A percentile compares a stretch with the other conserved stretches of the same genome.
These are phyloP conservation scores for Debaryomyces nepalensis DNA, from an alignment of 1,139 yeast genomes.

Conservation along the genomic window DNA sequence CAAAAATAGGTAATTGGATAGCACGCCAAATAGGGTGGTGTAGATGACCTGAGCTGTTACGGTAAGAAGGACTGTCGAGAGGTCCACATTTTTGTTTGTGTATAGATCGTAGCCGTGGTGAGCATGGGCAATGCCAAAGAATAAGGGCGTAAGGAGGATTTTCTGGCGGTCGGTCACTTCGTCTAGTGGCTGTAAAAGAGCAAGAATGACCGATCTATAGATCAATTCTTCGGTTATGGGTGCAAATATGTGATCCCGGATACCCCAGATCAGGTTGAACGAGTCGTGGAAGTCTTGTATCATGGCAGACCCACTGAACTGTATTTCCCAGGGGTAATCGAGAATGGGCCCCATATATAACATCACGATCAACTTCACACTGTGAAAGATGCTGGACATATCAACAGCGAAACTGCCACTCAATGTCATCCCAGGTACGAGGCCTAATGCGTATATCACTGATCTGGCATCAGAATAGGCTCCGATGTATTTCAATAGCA, in stretches of 20 bases:
- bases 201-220: constrained; percentile 66
- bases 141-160: constrained; percentile 60
- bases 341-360: constrained; percentile 66
- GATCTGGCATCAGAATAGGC: constrained; percentile 14
- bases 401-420: constrained; percentile 27
- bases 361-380: constrained; percentile 38
- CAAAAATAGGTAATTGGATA: constrained; percentile 66
- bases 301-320: constrained; percentile 16
- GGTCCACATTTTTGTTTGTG: constrained; percentile 27
- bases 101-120: constrained; percentile 77
- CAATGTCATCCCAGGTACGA: constrained; percentile 34
- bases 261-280: constrained; percentile 48
- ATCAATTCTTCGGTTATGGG: constrained; percentile 89
- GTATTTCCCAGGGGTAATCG: constrained; percentile 34
- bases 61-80: constrained; percentile 40
- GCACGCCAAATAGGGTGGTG: constrained; percentile 80
- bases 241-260: constrained; percentile 74
- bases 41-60: constrained; percentile 65
- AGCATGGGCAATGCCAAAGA: constrained; percentile 89
- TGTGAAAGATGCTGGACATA: constrained; percentile 26
- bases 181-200: constrained; percentile 37
- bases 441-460: constrained; percentile 26
- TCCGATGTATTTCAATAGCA: constrained; percentile 18
- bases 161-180: constrained; percentile 24
- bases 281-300: constrained; percentile 25